Conservation (phyloP, 2,329 filamentous ascomycete genomes). For the Epichloe baconii region DNA sequence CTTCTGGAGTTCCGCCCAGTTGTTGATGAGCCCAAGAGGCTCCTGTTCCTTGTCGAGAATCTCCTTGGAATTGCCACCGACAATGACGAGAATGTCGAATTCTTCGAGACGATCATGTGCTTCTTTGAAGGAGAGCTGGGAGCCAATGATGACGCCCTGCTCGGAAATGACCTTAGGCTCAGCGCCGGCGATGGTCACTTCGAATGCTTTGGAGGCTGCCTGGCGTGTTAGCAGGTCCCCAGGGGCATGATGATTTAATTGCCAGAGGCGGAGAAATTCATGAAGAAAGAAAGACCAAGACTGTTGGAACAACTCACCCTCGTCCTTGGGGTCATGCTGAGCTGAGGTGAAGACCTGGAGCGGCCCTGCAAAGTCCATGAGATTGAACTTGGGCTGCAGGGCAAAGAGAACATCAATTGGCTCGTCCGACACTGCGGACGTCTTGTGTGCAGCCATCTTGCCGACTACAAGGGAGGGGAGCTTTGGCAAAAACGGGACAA, state of each 20-base stretch:
- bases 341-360: slow-evolving; percentile 38
- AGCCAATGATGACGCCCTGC: slow-evolving; percentile 56
- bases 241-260: too few relatives aligned
- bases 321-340: slow-evolving; percentile 39
- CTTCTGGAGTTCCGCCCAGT: slow-evolving; percentile 69
- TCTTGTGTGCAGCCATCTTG: slow-evolving; percentile 46
- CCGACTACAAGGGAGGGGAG: slow-evolving; percentile 6
- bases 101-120: slow-evolving; percentile 61
- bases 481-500: slow-evolving; percentile 6
- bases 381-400: slow-evolving; percentile 46
- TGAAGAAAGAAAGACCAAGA: neutral
- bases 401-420: slow-evolving; percentile 48
- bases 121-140: slow-evolving; percentile 68
- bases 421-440: slow-evolving; percentile 41
- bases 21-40: slow-evolving; percentile 58
- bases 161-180: slow-evolving; percentile 42
- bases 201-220: slow-evolving; percentile 42
- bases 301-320: slow-evolving; percentile 22
- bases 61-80: slow-evolving; percentile 54
- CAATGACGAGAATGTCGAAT: slow-evolving; percentile 67
- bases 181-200: slow-evolving; percentile 39
- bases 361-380: slow-evolving; percentile 44
- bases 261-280: too few relatives aligned
- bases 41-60: slow-evolving; percentile 56
- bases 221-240: neutral